Conservation (phyloP, 495 filamentous ascomycete genomes). For the Aspergillus kassunensis region DNA sequence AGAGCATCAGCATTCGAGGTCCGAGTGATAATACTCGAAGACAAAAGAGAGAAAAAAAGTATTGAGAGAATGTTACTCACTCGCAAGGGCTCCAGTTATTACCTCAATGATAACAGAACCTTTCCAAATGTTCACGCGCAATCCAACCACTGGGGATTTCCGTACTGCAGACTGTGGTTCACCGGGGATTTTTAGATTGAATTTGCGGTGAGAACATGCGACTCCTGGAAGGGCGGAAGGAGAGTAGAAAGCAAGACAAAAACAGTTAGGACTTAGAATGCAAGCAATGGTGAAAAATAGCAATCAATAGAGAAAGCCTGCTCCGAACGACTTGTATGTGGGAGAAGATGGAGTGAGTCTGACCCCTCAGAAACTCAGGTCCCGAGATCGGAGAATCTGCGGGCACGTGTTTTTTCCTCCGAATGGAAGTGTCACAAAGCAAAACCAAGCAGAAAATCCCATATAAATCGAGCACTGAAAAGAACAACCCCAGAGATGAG, state of each 20-base stretch:
- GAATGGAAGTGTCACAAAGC: neutral
- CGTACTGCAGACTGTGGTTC: neutral
- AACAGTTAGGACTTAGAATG: neutral
- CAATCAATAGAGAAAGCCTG: conserved; percentile 9
- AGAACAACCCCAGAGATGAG: neutral
- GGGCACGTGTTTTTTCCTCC: conserved; percentile 8
- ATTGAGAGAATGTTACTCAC: no score
- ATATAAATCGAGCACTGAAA: neutral
- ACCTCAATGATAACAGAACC: no score
- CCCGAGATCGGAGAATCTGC: conserved; percentile 5
- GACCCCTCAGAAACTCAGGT: conserved; percentile 5
- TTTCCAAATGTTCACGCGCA: neutral
- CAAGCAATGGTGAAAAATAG: neutral
- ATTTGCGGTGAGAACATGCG: neutral
- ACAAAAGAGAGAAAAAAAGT: neutral
- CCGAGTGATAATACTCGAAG: neutral
- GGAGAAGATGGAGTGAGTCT: neutral
- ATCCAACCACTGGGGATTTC: neutral
- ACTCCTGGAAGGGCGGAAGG: neutral
- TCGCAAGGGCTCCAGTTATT: no score
- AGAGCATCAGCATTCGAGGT: neutral
- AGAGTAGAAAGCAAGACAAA: neutral
- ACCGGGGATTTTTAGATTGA: neutral
- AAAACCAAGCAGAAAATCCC: neutral
- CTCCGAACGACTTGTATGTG: conserved; percentile 4